Percentiles rank a stretch among this genome's conserved stretches.
Evolutionary conservation across 495 filamentous ascomycete genomes (phyloP).

Genomic region (Penicillium antarcticum): DNA sequence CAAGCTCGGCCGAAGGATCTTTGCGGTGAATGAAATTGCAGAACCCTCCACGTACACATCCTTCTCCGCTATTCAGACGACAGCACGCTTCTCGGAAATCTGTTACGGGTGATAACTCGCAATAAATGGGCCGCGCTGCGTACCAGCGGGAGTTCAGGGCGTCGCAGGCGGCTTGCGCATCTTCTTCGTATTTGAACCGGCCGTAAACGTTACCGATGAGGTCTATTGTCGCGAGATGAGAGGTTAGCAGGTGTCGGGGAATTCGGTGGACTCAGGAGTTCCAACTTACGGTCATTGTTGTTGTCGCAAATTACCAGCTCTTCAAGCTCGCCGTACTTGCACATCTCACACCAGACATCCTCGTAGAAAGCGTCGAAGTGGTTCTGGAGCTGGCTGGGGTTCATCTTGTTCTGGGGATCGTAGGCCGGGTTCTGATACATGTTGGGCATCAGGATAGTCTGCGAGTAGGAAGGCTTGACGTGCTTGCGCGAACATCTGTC

Average conservation of each 20-base stretch:
- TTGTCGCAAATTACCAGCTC: conserved; percentile 90
- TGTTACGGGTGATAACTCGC: conserved; percentile 92
- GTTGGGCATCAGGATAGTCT: conserved; percentile 96
- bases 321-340: conserved; percentile 86
- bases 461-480: conserved; percentile 96
- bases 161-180: conserved; percentile 89
- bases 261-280: neutral
- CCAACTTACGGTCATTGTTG: conserved; percentile 85
- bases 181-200: conserved; percentile 99
- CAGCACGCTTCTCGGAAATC: conserved; percentile 99
- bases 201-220: conserved; percentile 99
- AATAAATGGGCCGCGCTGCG: conserved; percentile 95
- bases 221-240: conserved; percentile 46
- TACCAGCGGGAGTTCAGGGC: conserved; percentile 94
- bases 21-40: conserved; percentile 99
- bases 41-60: conserved; percentile 93
- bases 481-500: conserved; percentile 98
- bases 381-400: conserved; percentile 88
- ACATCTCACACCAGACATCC: conserved; percentile 99
- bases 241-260: conserved; percentile 14
- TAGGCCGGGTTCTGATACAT: conserved; percentile 99
- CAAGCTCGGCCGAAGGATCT: conserved; percentile 83
- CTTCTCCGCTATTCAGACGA: conserved; percentile 88
- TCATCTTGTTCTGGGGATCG: conserved; percentile 96
- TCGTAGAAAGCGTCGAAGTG: conserved; percentile 99